phyloP scores from a whole-genome alignment of 495 filamentous ascomycete genomes.

The Evansstolkia leycettana region DNA sequence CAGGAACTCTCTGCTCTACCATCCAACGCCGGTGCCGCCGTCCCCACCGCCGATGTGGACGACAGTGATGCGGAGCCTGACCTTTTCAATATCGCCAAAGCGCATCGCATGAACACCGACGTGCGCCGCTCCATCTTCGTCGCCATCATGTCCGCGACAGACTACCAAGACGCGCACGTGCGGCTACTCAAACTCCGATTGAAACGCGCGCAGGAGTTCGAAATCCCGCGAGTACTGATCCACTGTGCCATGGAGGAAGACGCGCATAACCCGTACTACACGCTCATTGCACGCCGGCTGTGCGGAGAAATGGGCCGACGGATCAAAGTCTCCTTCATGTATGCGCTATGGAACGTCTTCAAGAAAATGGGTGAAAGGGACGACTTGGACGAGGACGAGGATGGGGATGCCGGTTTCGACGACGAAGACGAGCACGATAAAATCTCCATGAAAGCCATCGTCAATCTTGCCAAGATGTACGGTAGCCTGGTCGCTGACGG shows the following conservation, averaged over 20 bases:
- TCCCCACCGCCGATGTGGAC: constrained; percentile 11
- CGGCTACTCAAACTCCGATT: constrained; percentile 71
- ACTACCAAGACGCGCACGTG: constrained; percentile 71
- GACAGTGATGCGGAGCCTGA: constrained; percentile 49
- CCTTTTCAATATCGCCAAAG: constrained; percentile 59
- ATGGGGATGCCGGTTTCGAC: constrained; percentile 29
- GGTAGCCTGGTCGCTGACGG: constrained; percentile 59
- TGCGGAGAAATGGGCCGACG: constrained; percentile 52
- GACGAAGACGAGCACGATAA: constrained; percentile 32
- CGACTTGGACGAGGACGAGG: constrained; percentile 41
- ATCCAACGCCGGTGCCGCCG: constrained; percentile 5
- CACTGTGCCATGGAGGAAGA: constrained; percentile 79
- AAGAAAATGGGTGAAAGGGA: constrained; percentile 67
- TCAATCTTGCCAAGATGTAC: constrained; percentile 83
- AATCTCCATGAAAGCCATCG: constrained; percentile 50
- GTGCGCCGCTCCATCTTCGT: constrained; percentile 87
- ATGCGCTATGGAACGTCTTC: constrained; percentile 78
- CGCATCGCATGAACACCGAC: constrained; percentile 91
- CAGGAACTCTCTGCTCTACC: constrained; percentile 18
- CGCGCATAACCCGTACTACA: constrained; percentile 86
- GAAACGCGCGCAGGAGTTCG: constrained; percentile 72
- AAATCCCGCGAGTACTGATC: constrained; percentile 78
- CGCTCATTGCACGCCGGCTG: constrained; percentile 63
- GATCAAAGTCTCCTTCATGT: constrained; percentile 73
- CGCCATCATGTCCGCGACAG: constrained; percentile 74